Conservation (phyloP, 164 flowering plant species). For the Pachysandra terminalis region DNA sequence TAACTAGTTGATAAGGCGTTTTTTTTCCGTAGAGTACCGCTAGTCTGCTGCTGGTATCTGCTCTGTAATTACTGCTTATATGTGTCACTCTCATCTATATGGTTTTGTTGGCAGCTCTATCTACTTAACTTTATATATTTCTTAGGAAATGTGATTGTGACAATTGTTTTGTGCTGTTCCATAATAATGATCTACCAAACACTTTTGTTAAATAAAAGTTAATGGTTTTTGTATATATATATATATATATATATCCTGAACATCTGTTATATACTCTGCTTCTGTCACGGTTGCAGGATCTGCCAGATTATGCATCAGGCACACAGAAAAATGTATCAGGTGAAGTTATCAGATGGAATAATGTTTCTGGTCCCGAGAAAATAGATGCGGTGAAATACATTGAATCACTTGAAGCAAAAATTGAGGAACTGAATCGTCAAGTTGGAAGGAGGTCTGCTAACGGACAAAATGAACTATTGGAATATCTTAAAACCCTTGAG, state of each 20-base stretch:
- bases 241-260: no score
- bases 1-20: no score
- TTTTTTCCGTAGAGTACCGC: no score
- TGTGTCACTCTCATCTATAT: no score
- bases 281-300: slow-evolving; percentile 73
- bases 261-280: no score
- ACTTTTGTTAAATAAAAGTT: background rate
- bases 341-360: slow-evolving; percentile 95
- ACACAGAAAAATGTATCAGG: slow-evolving; percentile 95
- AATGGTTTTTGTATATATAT: background rate
- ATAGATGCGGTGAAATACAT: slow-evolving; percentile 91
- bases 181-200: no score
- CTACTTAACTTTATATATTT: no score
- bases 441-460: slow-evolving; percentile 63
- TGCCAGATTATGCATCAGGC: slow-evolving; percentile 86
- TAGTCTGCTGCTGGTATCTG: no score
- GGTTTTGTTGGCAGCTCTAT: no score
- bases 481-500: slow-evolving; percentile 90
- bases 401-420: slow-evolving; percentile 92
- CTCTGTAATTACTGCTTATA: no score
- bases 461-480: slow-evolving; percentile 85
- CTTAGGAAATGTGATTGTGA: no score
- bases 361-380: slow-evolving; percentile 84
- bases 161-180: background rate
- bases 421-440: slow-evolving; percentile 85